These are phyloP conservation scores for Geotrichum candidum DNA, from an alignment of 1,139 yeast genomes.

Conservation along the genomic window DNA sequence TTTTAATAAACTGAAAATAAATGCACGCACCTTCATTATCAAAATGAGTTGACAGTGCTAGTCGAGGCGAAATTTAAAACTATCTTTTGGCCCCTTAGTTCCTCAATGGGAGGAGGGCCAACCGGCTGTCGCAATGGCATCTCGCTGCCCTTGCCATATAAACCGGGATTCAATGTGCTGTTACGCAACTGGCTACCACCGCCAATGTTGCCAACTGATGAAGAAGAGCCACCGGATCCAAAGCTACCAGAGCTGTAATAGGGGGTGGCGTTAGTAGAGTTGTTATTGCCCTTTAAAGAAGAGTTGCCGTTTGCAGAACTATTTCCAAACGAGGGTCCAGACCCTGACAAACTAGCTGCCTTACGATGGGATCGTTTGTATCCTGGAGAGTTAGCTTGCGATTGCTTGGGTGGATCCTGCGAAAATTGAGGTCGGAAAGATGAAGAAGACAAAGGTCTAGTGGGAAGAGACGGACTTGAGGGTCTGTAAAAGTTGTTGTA, in stretches of 20 bases:
- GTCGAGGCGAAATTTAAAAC: conserved; percentile 10
- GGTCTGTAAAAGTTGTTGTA: conserved; percentile 18
- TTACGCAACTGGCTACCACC: conserved; percentile 8
- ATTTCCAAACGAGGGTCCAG: conserved; percentile 1
- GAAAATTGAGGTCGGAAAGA: conserved; percentile 19
- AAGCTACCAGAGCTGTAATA: conserved; percentile 12
- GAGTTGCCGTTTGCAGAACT: background rate
- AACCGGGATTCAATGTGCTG: background rate
- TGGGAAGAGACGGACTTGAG: conserved; percentile 26
- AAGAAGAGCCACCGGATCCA: background rate
- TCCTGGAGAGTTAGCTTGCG: conserved; percentile 5
- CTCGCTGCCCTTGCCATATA: conserved; percentile 14
- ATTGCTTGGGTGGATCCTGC: background rate
- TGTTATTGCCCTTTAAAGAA: background rate
- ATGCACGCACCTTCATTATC: background rate
- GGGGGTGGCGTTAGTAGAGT: background rate
- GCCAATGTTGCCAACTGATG: background rate
- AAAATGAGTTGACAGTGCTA: background rate
- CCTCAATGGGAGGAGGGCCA: conserved; percentile 34
- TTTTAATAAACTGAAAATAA: background rate
- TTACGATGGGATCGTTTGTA: conserved; percentile 29
- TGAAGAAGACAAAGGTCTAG: conserved; percentile 26
- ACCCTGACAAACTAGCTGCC: conserved; percentile 28
- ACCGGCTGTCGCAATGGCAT: conserved; percentile 32
- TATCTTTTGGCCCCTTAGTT: conserved; percentile 9